These are phyloP conservation scores for Pichia sp. DNA, from an alignment of 1,139 yeast species.

Conservation along the genomic window DNA sequence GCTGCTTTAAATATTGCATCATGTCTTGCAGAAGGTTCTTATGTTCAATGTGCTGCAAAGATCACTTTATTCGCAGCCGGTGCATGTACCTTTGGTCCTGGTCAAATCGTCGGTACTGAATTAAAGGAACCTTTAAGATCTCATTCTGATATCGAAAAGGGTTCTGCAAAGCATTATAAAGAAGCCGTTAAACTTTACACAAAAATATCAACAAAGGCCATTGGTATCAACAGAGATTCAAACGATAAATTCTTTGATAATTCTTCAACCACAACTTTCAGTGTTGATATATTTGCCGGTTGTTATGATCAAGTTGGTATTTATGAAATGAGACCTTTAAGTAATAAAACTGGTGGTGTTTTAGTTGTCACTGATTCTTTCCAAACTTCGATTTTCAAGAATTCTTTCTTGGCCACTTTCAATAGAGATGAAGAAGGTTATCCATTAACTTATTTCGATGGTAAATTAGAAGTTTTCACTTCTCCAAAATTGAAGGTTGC, in stretches of 20 bases:
- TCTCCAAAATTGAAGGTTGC: conserved; percentile 86
- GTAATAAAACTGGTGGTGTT: conserved; percentile 93
- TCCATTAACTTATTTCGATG: conserved; percentile 85
- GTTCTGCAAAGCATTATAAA: conserved; percentile 87
- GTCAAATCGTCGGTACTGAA: conserved; percentile 88
- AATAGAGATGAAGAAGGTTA: conserved; percentile 84
- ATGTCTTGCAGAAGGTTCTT: conserved; percentile 79
- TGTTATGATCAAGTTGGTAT: conserved; percentile 98
- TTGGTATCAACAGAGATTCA: conserved; percentile 36
- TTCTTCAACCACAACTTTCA: conserved; percentile 65
- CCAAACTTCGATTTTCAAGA: conserved; percentile 95
- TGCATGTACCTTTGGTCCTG: conserved; percentile 95
- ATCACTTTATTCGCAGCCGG: conserved; percentile 92
- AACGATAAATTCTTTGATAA: conserved; percentile 41
- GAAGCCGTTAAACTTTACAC: conserved; percentile 89
- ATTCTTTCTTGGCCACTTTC: conserved; percentile 85
- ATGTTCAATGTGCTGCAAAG: conserved; percentile 88
- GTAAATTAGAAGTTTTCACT: conserved; percentile 81
- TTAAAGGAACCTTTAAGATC: conserved; percentile 96
- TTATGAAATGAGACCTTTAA: conserved; percentile 90
- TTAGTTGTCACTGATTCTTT: conserved; percentile 91
- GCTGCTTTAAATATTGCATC: conserved; percentile 88
- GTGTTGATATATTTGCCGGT: conserved; percentile 94
- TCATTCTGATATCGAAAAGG: conserved; percentile 92
- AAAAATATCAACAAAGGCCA: conserved; percentile 67